A percentile compares a stretch with the other conserved stretches of the same genome.
These are phyloP conservation scores for Loxodes magnus DNA, from an alignment of 73 alveolate species.

Conservation along the genomic window DNA sequence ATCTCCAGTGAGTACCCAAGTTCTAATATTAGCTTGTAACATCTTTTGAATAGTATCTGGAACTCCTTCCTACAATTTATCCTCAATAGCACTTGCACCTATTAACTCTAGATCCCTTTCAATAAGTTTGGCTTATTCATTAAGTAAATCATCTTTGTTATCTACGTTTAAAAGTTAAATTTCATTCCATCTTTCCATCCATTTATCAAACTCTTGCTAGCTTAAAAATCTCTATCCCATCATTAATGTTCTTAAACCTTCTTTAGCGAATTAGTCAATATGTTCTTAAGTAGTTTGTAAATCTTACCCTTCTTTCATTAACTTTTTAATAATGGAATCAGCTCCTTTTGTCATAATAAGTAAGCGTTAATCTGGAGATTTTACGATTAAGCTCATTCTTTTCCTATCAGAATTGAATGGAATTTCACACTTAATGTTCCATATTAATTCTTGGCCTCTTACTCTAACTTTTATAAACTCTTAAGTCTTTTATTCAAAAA, in stretches of 20 bases:
- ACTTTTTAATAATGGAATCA: conserved; percentile 44
- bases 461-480: conserved; percentile 8
- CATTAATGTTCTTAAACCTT: conserved; percentile 65
- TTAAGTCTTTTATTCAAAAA: conserved; percentile 22
- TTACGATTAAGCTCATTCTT: conserved; percentile 63
- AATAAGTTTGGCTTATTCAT: conserved; percentile 17
- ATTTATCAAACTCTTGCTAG: conserved; percentile 43
- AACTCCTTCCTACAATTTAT: conserved; percentile 47
- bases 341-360: conserved; percentile 59
- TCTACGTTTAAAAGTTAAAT: conserved; percentile 21
- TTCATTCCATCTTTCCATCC: conserved; percentile 27
- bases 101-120: conserved; percentile 39
- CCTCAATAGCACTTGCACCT: conserved; percentile 72
- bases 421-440: conserved; percentile 48
- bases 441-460: conserved; percentile 18
- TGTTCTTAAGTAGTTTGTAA: conserved; percentile 31
- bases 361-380: conserved; percentile 32
- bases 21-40: conserved; percentile 26
- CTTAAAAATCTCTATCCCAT: conserved; percentile 53
- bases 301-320: conserved; percentile 31
- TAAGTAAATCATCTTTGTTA: conserved; percentile 49
- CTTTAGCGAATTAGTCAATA: conserved; percentile 43
- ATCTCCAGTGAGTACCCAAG: conserved; percentile 79
- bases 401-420: conserved; percentile 54
- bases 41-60: conserved; percentile 33